Evolutionary conservation across 202 grass and related monocot genomes (phyloP), one percentile per base, ranked within the genome.

Genomic region (Elaeis oleifera): DNA sequence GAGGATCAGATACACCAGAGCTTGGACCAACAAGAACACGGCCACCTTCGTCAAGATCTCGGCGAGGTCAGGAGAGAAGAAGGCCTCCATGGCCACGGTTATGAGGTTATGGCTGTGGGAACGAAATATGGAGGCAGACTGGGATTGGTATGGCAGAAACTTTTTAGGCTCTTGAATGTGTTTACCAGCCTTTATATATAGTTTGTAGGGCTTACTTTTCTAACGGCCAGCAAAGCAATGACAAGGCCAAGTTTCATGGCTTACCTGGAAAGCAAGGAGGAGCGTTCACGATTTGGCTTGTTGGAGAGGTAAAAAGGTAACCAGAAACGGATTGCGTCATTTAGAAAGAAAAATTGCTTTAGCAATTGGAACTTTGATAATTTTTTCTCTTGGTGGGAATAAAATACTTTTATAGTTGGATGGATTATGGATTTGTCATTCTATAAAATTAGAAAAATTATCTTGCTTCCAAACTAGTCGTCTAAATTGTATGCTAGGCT

Each of bases 1-100:
- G 70, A 96, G 91, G 76, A 90, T 96, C 55, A 96, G 70, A 69
- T 88, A 96, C 11, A 90, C 87, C 70, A 96, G 79, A 13, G 31
- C 84, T 75, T 96, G 91, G 3, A 96, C 87, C 8, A 90, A 44
- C 69, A 85, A 54, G 67, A 96, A 96, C 51, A 79, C 59, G 4
- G 68, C 79, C 11, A 90, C 81, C 71, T 96, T 90, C 9, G 24
- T 66, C 16, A 90, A 58, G 48, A 72, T 65, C 50, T 85, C 84
- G 2, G 67, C 53, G 62, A 83, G 71, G 79, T 95, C 85, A 25
- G 76, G 85, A 69, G 85, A 78, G 27, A 70, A 20, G 54, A 81
- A 64, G 24, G 53, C 61, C 25, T 88, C 89, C 80, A 88, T 85
- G 39, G 74, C 53, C 32, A 74, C 25, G 54, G 70, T 13, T 51